Percentiles rank a stretch among this genome's conserved stretches.
Evolutionary conservation across 1,284 basidiomycete species (phyloP).

Genomic region (Moesziomyces aphidis): DNA sequence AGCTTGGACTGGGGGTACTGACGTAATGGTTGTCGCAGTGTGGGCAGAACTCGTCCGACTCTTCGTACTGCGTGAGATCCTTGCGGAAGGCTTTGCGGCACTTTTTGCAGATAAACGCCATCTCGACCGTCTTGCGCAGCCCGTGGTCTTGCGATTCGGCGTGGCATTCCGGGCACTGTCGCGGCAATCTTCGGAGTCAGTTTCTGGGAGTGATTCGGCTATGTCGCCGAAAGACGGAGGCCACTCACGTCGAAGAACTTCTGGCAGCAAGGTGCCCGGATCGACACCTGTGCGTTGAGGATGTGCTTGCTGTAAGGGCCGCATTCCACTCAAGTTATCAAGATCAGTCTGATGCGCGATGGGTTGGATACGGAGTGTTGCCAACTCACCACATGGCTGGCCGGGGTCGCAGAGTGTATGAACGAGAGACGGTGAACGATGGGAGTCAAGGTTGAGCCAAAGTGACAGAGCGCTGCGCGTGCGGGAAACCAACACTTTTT

Average conservation of each 20-base stretch:
- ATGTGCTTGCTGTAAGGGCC: conserved; percentile 62
- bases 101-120: conserved; percentile 96
- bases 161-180: conserved; percentile 88
- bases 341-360: neutral
- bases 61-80: conserved; percentile 89
- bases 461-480: neutral
- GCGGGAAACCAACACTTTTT: neutral
- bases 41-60: conserved; percentile 96
- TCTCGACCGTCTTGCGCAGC: conserved; percentile 83
- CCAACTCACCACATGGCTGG: conserved; percentile 24
- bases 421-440: neutral
- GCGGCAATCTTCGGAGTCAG: neutral
- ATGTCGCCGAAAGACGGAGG: too few relatives aligned
- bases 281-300: conserved; percentile 66
- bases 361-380: neutral
- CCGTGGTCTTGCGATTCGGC: conserved; percentile 82
- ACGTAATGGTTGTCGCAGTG: conserved; percentile 98
- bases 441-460: neutral
- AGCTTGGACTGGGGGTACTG: neutral
- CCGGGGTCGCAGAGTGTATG: neutral
- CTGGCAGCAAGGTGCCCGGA: conserved; percentile 66
- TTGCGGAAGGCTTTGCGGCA: conserved; percentile 97
- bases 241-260: conserved; percentile 65
- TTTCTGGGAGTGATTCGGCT: neutral
- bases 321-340: neutral